Evolutionary conservation across 148 eudicot species (phyloP).

Genomic region (Silene conica): DNA sequence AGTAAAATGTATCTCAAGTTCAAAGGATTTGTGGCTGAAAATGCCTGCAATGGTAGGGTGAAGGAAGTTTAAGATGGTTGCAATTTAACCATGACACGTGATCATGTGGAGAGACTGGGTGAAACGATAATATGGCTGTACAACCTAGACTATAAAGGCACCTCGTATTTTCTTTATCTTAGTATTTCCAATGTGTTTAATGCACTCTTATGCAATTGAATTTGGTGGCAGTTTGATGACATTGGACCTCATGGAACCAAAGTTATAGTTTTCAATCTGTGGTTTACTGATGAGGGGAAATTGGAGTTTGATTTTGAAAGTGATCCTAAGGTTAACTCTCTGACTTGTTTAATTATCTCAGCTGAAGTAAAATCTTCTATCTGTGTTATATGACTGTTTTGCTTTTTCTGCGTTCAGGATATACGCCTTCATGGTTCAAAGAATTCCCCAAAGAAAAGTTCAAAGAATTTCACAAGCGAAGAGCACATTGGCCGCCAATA

Average conservation of each 20-base stretch:
- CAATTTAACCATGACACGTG: neutral
- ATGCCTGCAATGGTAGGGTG: neutral
- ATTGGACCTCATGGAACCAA: slow-evolving; percentile 76
- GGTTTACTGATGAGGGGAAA: slow-evolving; percentile 61
- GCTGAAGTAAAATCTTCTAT: neutral
- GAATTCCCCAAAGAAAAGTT: slow-evolving; percentile 16
- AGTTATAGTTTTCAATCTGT: slow-evolving; percentile 72
- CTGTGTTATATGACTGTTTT: slow-evolving; percentile 4
- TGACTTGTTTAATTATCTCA: slow-evolving; percentile 2
- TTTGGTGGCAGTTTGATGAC: slow-evolving; percentile 68
- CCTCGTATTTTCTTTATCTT: neutral
- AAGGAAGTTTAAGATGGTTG: neutral
- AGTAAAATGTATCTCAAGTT: neutral
- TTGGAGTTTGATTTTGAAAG: slow-evolving; percentile 81
- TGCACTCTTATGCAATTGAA: slow-evolving; percentile 4
- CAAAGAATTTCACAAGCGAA: slow-evolving; percentile 34
- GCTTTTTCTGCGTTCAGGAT: slow-evolving; percentile 49
- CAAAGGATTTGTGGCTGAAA: neutral
- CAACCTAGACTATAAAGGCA: neutral
- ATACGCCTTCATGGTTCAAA: slow-evolving; percentile 41
- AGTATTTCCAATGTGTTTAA: neutral
- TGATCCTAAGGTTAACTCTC: slow-evolving; percentile 57
- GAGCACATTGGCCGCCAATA: slow-evolving; percentile 70
- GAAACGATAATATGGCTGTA: neutral
- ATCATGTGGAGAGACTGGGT: no score